These are phyloP conservation scores for Cryphonectria naterciae DNA, from an alignment of 2,329 filamentous ascomycete species.

Conservation along the genomic window DNA sequence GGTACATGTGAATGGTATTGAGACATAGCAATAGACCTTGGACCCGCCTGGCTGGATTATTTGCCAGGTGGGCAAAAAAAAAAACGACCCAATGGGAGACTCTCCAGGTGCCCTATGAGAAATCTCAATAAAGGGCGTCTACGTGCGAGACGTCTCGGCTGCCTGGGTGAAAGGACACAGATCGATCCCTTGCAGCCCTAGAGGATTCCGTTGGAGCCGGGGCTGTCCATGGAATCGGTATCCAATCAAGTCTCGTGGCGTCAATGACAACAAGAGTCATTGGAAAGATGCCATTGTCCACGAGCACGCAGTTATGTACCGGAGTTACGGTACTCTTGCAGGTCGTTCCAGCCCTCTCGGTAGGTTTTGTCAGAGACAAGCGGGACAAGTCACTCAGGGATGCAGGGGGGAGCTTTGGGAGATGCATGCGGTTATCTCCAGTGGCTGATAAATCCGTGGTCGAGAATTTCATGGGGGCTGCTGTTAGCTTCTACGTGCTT, in stretches of 20 bases:
- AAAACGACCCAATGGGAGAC: slow-evolving; percentile 10
- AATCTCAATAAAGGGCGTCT: not conserved
- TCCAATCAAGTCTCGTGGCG: not conserved
- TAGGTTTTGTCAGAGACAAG: slow-evolving; percentile 16
- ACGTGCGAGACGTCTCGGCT: not conserved
- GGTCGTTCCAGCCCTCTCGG: not conserved
- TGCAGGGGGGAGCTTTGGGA: not conserved
- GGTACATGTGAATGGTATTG: not conserved
- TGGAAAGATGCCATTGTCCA: not conserved
- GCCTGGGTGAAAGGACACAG: not conserved
- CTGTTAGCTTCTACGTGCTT: not conserved
- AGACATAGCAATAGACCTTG: not conserved
- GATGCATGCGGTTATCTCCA: not conserved
- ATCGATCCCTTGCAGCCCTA: slow-evolving; percentile 13
- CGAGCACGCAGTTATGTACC: slow-evolving; percentile 17
- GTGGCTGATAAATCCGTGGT: slow-evolving; percentile 19
- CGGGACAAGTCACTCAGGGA: not conserved
- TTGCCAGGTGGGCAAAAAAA: not conserved
- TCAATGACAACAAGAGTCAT: not conserved
- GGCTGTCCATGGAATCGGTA: slow-evolving; percentile 3
- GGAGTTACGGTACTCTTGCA: slow-evolving; percentile 8
- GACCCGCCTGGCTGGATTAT: not conserved
- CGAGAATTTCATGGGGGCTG: not conserved
- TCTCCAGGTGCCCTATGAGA: slow-evolving; percentile 1
- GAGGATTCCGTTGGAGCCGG: not conserved